Conservation (phyloP, 345 rosid genomes). For the Linum lewisii region DNA sequence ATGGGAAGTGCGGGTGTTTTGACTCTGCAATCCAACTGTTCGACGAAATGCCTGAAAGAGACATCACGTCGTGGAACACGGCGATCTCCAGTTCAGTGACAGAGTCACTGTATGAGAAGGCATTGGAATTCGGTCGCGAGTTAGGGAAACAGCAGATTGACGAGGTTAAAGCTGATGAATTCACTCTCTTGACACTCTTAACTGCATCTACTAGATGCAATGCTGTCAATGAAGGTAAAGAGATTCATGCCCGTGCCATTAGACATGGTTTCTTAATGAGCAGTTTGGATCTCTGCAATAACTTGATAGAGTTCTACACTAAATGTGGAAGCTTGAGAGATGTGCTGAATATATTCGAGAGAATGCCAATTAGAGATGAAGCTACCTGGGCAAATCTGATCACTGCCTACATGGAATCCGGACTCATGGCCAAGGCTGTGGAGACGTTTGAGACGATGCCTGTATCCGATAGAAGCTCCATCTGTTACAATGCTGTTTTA, state of each 20-base stretch:
- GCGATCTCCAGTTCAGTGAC: slow-evolving; percentile 52
- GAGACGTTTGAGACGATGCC: slow-evolving; percentile 52
- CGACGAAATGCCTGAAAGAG: slow-evolving; percentile 58
- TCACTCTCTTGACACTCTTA: slow-evolving; percentile 54
- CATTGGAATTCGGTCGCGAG: slow-evolving; percentile 35
- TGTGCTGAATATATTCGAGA: slow-evolving; percentile 38
- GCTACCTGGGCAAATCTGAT: slow-evolving; percentile 65
- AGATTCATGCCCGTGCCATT: slow-evolving; percentile 56
- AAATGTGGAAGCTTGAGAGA: slow-evolving; percentile 34
- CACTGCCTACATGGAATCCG: slow-evolving; percentile 55
- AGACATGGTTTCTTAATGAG: slow-evolving; percentile 37
- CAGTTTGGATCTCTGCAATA: slow-evolving; percentile 54
- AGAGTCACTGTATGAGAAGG: slow-evolving; percentile 26
- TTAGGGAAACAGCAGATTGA: slow-evolving; percentile 19
- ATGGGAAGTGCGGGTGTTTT: slow-evolving; percentile 29
- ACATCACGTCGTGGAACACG: slow-evolving; percentile 65
- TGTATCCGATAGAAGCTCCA: slow-evolving; percentile 48
- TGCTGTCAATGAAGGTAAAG: slow-evolving; percentile 39
- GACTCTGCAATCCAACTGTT: slow-evolving; percentile 41
- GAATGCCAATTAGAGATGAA: slow-evolving; percentile 44
- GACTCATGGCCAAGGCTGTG: slow-evolving; percentile 50
- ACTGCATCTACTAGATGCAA: slow-evolving; percentile 43
- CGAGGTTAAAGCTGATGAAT: slow-evolving; percentile 37
- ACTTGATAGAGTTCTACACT: slow-evolving; percentile 55
- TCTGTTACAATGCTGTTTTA: slow-evolving; percentile 63